Conservation (phyloP, 139 green algal genomes). For the Tetradesmus obliquus region DNA sequence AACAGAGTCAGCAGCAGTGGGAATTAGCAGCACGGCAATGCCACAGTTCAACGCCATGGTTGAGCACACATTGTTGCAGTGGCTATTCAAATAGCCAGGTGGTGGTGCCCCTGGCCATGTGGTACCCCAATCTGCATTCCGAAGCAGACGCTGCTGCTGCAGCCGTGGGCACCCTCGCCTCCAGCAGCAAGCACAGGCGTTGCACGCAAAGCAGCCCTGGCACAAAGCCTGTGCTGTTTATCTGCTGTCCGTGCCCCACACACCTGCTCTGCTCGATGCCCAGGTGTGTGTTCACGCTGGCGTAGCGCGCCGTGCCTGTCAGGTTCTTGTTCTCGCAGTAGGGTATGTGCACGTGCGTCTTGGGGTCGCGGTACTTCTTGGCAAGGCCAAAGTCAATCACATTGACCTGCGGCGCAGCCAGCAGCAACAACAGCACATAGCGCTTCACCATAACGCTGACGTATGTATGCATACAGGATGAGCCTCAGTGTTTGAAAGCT, state of each 20-base stretch:
- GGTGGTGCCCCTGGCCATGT: too few species aligned
- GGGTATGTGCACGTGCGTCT: constrained; percentile 98
- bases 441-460: neutral
- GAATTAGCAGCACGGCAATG: neutral
- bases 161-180: too few species aligned
- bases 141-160: neutral
- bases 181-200: too few species aligned
- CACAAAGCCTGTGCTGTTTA: neutral
- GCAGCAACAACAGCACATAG: neutral
- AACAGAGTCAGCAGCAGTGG: neutral
- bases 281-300: constrained; percentile 98
- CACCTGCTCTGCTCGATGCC: constrained; percentile 96
- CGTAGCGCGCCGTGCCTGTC: constrained; percentile 95
- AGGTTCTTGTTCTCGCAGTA: constrained; percentile 98
- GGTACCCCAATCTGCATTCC: too few species aligned
- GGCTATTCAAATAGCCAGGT: too few species aligned
- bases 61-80: too few species aligned
- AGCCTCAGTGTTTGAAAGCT: too few species aligned
- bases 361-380: constrained; percentile 99
- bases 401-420: constrained; percentile 80
- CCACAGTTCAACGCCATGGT: neutral
- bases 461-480: neutral
- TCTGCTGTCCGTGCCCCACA: neutral
- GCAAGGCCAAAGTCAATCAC: constrained; percentile 99
- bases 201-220: neutral